A percentile compares a stretch with the other conserved stretches of the same genome.
These are phyloP conservation scores for Mortierella hygrophila DNA, from an alignment of 192 early-diverging fungal genomes.

Conservation along the genomic window DNA sequence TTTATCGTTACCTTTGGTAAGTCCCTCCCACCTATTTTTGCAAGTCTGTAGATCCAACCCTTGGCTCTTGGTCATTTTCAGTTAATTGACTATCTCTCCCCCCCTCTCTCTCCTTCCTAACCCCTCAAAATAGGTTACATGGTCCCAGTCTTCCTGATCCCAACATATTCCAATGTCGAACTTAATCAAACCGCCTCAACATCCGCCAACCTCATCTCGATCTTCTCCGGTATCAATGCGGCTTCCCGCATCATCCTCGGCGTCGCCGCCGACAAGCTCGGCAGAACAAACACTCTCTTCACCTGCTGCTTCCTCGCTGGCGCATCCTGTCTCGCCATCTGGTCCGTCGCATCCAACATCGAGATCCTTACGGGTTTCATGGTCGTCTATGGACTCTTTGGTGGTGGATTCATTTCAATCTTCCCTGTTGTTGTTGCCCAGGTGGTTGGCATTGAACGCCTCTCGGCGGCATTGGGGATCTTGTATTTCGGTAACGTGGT, in stretches of 20 bases:
- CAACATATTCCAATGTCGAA: slow-evolving; percentile 20
- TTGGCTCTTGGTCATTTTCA: background rate
- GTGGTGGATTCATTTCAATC: slow-evolving; percentile 64
- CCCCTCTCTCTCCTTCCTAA: background rate
- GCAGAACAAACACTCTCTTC: slow-evolving; percentile 57
- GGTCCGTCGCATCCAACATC: slow-evolving; percentile 51
- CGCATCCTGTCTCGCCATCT: slow-evolving; percentile 59
- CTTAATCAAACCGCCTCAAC: background rate
- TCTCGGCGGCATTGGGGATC: slow-evolving; percentile 58
- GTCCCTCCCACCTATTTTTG: slow-evolving; percentile 7
- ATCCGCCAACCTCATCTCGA: slow-evolving; percentile 32
- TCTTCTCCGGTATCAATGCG: slow-evolving; percentile 60
- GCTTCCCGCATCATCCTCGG: slow-evolving; percentile 57
- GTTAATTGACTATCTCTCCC: background rate
- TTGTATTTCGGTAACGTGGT: slow-evolving; percentile 55
- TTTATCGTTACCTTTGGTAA: slow-evolving; percentile 61
- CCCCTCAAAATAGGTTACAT: slow-evolving; percentile 24
- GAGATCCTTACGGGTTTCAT: slow-evolving; percentile 56
- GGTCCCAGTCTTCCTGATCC: slow-evolving; percentile 52
- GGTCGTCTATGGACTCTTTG: slow-evolving; percentile 61
- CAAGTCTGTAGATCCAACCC: background rate
- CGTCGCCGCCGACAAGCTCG: slow-evolving; percentile 59
- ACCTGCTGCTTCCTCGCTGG: slow-evolving; percentile 59
- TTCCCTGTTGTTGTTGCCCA: slow-evolving; percentile 63
- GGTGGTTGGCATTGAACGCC: slow-evolving; percentile 64